Evolutionary conservation across 805 yeast genomes (phyloP).

Genomic region (Monosporozyma servazzii): DNA sequence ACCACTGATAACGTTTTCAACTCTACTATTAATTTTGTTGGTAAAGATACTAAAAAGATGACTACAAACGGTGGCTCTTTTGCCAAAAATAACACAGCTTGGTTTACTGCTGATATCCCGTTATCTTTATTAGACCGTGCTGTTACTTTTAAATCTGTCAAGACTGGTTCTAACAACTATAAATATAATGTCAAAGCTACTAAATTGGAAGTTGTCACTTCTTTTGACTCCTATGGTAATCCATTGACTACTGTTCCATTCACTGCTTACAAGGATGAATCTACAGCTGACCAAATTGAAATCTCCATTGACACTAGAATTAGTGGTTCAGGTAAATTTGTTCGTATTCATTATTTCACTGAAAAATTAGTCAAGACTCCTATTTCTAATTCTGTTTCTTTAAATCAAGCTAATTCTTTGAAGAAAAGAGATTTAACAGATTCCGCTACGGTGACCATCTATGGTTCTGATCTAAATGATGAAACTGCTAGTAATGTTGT

Average conservation of each 20-base stretch:
- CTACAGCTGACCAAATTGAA: slow-evolving; percentile 16
- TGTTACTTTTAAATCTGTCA: slow-evolving; percentile 15
- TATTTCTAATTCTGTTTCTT: slow-evolving; percentile 12
- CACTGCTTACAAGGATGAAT: slow-evolving; percentile 19
- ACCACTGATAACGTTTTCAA: slow-evolving; percentile 15
- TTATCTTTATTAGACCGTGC: slow-evolving; percentile 11
- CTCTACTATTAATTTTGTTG: slow-evolving; percentile 15
- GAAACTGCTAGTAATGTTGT: slow-evolving; percentile 2
- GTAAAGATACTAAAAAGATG: slow-evolving; percentile 11
- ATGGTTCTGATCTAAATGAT: slow-evolving; percentile 6
- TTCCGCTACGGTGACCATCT: slow-evolving; percentile 8
- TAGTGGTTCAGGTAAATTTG: slow-evolving; percentile 21
- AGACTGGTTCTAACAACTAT: slow-evolving; percentile 10
- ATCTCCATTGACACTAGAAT: slow-evolving; percentile 16
- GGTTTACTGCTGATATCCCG: slow-evolving; percentile 26
- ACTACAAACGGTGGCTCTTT: slow-evolving; percentile 22
- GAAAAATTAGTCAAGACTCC: slow-evolving; percentile 6
- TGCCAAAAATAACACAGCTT: slow-evolving; percentile 16
- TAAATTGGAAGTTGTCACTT: slow-evolving; percentile 17
- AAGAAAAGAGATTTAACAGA: slow-evolving; percentile 9
- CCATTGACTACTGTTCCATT: slow-evolving; percentile 19
- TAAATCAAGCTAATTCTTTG: slow-evolving; percentile 1
- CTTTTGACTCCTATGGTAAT: slow-evolving; percentile 19
- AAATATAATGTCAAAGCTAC: slow-evolving; percentile 14
- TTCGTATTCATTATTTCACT: slow-evolving; percentile 21